Evolutionary conservation across 768 basidiomycete genomes (phyloP).

Genomic region (Glaciozyma antarctica): DNA sequence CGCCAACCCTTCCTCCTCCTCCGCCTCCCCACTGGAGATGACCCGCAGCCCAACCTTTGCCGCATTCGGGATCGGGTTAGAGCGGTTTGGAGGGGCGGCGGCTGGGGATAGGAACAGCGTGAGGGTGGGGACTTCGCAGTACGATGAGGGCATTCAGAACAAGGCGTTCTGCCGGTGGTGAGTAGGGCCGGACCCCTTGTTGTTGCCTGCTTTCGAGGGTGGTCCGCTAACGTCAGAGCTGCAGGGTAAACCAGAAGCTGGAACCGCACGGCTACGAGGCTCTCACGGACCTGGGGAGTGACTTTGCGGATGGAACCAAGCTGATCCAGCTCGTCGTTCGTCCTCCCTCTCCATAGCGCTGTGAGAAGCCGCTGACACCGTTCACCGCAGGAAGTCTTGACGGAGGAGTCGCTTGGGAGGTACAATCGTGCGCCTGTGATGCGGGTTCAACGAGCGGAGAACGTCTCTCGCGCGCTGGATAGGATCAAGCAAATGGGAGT

Average conservation of each 20-base stretch:
- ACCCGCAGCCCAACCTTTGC: too few species aligned
- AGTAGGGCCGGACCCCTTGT: not conserved
- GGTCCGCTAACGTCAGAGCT: not conserved
- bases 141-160: constrained; percentile 51
- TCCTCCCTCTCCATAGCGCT: not conserved
- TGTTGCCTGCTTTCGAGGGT: not conserved
- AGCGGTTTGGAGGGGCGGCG: too few species aligned
- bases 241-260: constrained; percentile 84
- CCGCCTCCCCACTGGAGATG: too few species aligned
- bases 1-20: too few species aligned
- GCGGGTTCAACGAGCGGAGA: constrained; percentile 94
- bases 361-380: constrained; percentile 6
- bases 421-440: constrained; percentile 85
- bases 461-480: constrained; percentile 90
- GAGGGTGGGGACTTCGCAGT: too few species aligned
- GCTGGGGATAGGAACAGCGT: too few species aligned
- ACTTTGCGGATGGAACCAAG: constrained; percentile 89
- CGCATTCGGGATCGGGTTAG: too few species aligned
- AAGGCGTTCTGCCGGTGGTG: constrained; percentile 89
- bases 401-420: constrained; percentile 86
- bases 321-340: constrained; percentile 87
- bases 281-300: constrained; percentile 78
- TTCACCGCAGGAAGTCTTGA: constrained; percentile 84
- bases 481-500: constrained; percentile 60
- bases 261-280: constrained; percentile 73